Conservation (phyloP, 371 early-diverging fungal genomes). For the Nematocida homosporus region DNA sequence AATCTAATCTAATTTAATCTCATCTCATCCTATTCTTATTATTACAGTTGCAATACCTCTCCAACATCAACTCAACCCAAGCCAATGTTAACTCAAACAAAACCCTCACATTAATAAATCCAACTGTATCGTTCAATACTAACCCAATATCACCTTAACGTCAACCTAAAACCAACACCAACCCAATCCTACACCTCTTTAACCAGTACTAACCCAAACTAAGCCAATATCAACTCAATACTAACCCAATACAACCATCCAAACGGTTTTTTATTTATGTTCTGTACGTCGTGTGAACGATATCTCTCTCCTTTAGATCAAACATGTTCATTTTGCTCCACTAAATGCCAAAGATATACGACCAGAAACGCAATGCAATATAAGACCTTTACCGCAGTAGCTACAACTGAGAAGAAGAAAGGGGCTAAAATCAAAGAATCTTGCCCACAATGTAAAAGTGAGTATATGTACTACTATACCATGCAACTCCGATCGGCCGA, state of each 20-base stretch:
- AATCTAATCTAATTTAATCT: neutral
- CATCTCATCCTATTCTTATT: too few relatives aligned
- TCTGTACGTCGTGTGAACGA: constrained; percentile 45
- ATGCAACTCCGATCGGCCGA: constrained; percentile 95
- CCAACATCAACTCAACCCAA: constrained; percentile 6
- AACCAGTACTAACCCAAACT: neutral
- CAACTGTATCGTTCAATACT: neutral
- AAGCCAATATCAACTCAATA: too few relatives aligned
- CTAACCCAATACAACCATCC: neutral
- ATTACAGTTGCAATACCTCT: constrained; percentile 17
- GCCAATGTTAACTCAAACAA: too few relatives aligned
- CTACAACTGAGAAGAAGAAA: constrained; percentile 16
- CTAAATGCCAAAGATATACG: neutral
- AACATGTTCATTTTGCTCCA: constrained; percentile 19
- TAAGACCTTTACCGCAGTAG: constrained; percentile 6
- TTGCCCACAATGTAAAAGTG: constrained; percentile 78
- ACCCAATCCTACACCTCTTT: neutral
- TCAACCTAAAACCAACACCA: too few relatives aligned
- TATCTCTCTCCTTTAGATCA: constrained; percentile 9
- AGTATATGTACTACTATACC: constrained; percentile 92
- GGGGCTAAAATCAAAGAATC: constrained; percentile 76
- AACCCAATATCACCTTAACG: too few relatives aligned
- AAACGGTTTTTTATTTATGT: constrained; percentile 49
- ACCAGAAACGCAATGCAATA: neutral
- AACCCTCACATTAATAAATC: neutral